phyloP scores from a whole-genome alignment of 371 early-diverging fungal genomes.

The Mucor indicus region DNA sequence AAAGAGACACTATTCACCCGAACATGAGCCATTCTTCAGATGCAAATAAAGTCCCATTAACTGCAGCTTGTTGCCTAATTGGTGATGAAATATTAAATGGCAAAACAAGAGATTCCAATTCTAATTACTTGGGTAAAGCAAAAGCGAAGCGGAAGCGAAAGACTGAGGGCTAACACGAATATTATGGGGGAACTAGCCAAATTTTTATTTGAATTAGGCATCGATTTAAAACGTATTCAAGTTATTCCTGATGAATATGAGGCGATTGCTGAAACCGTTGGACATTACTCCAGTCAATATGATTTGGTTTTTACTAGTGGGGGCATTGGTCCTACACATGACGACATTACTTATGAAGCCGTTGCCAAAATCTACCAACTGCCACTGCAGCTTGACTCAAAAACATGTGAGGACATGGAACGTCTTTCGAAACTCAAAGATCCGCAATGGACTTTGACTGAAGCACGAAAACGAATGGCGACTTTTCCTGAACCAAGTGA shows the following conservation, averaged over 20 bases:
- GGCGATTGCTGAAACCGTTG: slow-evolving; percentile 53
- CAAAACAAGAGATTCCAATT: slow-evolving; percentile 69
- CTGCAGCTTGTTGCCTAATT: slow-evolving; percentile 44
- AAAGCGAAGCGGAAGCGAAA: too few relatives aligned
- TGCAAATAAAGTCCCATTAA: too few relatives aligned
- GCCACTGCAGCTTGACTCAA: slow-evolving; percentile 45
- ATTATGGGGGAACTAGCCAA: too few relatives aligned
- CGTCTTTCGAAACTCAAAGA: slow-evolving; percentile 5
- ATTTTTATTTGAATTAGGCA: slow-evolving; percentile 57
- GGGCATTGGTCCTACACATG: slow-evolving; percentile 72
- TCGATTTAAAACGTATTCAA: slow-evolving; percentile 60
- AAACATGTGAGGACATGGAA: slow-evolving; percentile 60
- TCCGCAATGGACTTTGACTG: slow-evolving; percentile 34
- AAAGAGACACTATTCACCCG: too few relatives aligned
- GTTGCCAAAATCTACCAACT: slow-evolving; percentile 60
- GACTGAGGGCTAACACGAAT: too few relatives aligned
- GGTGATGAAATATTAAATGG: slow-evolving; percentile 76
- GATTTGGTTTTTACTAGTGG: slow-evolving; percentile 71
- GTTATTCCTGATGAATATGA: slow-evolving; percentile 54
- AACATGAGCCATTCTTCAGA: too few relatives aligned
- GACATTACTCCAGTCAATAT: slow-evolving; percentile 44
- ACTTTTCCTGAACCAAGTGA: slow-evolving; percentile 49
- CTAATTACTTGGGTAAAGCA: slow-evolving; percentile 47
- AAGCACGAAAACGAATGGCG: slow-evolving; percentile 67
- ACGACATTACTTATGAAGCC: slow-evolving; percentile 71